A percentile compares a stretch with the other conserved stretches of the same genome.
These are phyloP conservation scores for Solanum bukasovii DNA, from an alignment of 257 asterid species.

Conservation along the genomic window DNA sequence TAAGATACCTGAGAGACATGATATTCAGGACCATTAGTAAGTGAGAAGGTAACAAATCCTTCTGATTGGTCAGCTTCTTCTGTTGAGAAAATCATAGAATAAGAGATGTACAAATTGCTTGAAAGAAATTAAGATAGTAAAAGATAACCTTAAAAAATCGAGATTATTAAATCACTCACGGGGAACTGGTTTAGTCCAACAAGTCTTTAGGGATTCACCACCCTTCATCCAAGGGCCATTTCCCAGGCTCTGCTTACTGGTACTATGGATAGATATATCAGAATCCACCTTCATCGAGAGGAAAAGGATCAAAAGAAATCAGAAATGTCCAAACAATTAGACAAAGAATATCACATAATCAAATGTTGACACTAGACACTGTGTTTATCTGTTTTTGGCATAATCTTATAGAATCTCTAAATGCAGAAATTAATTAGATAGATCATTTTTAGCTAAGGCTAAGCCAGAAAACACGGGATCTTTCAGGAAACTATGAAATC, in stretches of 20 bases:
- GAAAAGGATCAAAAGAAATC: neutral
- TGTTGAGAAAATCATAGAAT: conserved; percentile 13
- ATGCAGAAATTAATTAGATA: neutral
- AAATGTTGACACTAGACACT: neutral
- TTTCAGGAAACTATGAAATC: neutral
- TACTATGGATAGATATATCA: neutral
- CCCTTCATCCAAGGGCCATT: conserved; percentile 65
- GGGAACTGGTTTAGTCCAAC: conserved; percentile 80
- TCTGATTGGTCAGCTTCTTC: conserved; percentile 70
- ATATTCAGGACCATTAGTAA: conserved; percentile 96
- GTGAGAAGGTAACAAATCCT: conserved; percentile 79
- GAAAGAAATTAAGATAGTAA: neutral
- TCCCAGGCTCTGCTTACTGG: neutral
- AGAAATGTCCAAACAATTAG: neutral
- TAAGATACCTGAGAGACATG: conserved; percentile 88
- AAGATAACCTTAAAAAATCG: neutral
- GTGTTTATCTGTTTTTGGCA: neutral
- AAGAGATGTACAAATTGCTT: neutral
- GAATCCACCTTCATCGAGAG: neutral
- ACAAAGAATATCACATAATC: neutral
- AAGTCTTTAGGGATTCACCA: conserved; percentile 54
- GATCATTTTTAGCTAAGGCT: neutral
- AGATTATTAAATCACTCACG: conserved; percentile 27
- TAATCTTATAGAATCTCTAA: neutral
- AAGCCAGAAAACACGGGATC: neutral